These are phyloP conservation scores for Rhinocladiella mackenziei DNA, from an alignment of 2,329 filamentous ascomycete genomes.

Conservation along the genomic window DNA sequence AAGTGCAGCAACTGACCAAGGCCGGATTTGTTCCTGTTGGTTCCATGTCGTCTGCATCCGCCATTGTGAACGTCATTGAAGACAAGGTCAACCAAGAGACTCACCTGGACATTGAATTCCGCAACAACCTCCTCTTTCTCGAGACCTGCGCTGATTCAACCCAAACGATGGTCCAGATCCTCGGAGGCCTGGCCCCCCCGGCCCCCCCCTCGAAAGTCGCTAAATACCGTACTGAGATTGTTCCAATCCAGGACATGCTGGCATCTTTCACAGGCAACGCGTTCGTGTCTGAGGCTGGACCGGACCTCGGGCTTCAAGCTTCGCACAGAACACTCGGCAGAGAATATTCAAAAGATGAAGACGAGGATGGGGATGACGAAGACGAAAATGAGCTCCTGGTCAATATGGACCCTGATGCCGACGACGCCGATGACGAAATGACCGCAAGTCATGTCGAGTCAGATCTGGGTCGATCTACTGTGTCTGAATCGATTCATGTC, in stretches of 20 bases:
- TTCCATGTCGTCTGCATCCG: constrained; percentile 77
- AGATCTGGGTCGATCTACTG: constrained; percentile 36
- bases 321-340: constrained; percentile 9
- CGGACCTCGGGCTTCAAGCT: constrained; percentile 28
- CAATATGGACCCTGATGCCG: constrained; percentile 34
- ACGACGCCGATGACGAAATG: constrained; percentile 38
- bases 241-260: constrained; percentile 82
- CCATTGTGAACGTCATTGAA: constrained; percentile 58
- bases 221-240: constrained; percentile 81
- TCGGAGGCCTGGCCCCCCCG: constrained; percentile 78
- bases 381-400: constrained; percentile 33
- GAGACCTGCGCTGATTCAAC: constrained; percentile 97
- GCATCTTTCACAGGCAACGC: constrained; percentile 86
- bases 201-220: constrained; percentile 74
- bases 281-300: constrained; percentile 49
- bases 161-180: constrained; percentile 76
- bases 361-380: constrained; percentile 39
- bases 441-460: constrained; percentile 34
- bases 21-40: constrained; percentile 82
- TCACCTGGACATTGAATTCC: constrained; percentile 72
- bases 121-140: constrained; percentile 80
- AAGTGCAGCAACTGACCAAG: constrained; percentile 50
- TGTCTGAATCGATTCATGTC: constrained; percentile 34
- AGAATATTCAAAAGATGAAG: constrained; percentile 32
- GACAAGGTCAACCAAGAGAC: constrained; percentile 57